Base-by-base conservation (phyloP, 371 early-diverging fungal species). In the Cokeromyces recurvatus region DNA sequence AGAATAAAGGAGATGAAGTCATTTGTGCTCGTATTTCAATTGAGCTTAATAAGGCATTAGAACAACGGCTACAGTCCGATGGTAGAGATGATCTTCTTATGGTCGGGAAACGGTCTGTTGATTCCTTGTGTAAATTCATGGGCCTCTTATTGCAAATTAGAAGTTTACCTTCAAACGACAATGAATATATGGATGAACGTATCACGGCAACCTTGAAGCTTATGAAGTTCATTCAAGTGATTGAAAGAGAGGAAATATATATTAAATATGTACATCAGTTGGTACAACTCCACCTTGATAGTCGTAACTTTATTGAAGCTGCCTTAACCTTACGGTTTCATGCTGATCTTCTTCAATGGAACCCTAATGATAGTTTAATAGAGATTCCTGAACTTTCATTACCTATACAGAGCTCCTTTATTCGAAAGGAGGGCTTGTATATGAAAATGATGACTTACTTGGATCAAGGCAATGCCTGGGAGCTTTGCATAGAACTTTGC, bases 261-360 rank as follows among this genome's bases (percentile, higher is more conserved):
- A 65, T 86, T 35, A 84, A 86, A 57, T 87, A 88, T 54, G 81
- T 85, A 7, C 86, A 87, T 48, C 71, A 77, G 21, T 53, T 90
- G 20, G 74, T 78, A 5, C 64, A 79, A 8, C 59, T 85, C 37
- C 89, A 88, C 54, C 29, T 85, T 10, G 61, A 66, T n/a, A 64
- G 62, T 35, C 66, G 68, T 25, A 84, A 88, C 44, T 72, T 59
- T 48, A 71, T 81, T 31, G 90, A 91, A 55, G 87, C 90, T 3
- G 89, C 79, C 0, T 49, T 85, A 50, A 74, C 89, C 0, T 64
- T 89, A 3, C 78, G 79, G 36, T 68, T 85, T 24, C 87, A 88
- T 59, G 84, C 85, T 6, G 81, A 87, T 46, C 44, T 87, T 22
- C 62, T 86, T 5, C 56, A 71, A 9, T 91, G 89, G 89, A 74